phyloP scores from a whole-genome alignment of 352 stramenopile species.

The Thalassiosira allenii region DNA sequence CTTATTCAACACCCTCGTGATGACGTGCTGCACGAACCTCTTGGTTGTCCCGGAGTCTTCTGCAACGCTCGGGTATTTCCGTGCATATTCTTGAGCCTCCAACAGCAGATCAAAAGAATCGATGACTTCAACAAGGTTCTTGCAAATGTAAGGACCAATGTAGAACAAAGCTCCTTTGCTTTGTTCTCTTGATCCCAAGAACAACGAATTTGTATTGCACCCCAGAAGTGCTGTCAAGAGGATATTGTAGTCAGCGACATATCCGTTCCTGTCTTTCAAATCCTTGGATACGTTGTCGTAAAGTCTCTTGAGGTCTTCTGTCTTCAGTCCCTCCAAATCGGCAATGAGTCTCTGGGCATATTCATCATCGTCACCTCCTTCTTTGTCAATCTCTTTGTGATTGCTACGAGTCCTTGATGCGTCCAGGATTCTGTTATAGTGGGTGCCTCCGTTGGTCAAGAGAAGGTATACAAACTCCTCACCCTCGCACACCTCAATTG shows the following conservation, averaged over 20 bases:
- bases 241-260: slow-evolving; percentile 46
- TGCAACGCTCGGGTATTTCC: slow-evolving; percentile 36
- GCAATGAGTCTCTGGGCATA: no score
- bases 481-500: no score
- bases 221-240: slow-evolving; percentile 23
- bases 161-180: slow-evolving; percentile 42
- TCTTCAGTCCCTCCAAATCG: no score
- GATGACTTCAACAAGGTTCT: slow-evolving; percentile 22
- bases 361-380: no score
- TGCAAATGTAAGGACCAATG: slow-evolving; percentile 44
- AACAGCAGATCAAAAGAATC: slow-evolving; percentile 37
- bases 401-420: no score
- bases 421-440: slow-evolving; percentile 4
- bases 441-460: slow-evolving; percentile 17
- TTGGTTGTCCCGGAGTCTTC: slow-evolving; percentile 24
- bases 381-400: no score
- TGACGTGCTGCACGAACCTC: slow-evolving; percentile 33
- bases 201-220: slow-evolving; percentile 30
- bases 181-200: slow-evolving; percentile 39
- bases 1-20: slow-evolving; percentile 34
- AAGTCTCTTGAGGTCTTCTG: background rate
- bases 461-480: slow-evolving; percentile 23
- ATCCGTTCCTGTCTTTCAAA: slow-evolving; percentile 31
- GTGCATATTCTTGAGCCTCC: slow-evolving; percentile 31
- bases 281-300: slow-evolving; percentile 25